phyloP scores from a whole-genome alignment of 1,284 basidiomycete genomes.

The Phellinidium pouzarii region DNA sequence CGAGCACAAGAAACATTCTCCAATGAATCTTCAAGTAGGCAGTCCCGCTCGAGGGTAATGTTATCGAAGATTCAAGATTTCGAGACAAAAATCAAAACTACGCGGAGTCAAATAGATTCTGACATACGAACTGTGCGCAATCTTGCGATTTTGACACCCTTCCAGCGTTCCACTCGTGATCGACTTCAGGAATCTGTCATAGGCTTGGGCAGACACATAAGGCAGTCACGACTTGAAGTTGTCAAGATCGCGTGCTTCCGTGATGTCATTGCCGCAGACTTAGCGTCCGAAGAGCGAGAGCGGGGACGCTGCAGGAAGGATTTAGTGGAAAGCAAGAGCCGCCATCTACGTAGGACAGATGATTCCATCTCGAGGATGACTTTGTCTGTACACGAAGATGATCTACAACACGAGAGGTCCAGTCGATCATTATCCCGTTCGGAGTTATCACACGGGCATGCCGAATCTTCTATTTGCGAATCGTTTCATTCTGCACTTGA shows the following conservation, averaged over 20 bases:
- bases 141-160: slow-evolving; percentile 81
- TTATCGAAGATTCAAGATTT: slow-evolving; percentile 60
- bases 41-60: slow-evolving; percentile 52
- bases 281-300: slow-evolving; percentile 64
- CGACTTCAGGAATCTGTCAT: slow-evolving; percentile 60
- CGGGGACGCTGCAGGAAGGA: slow-evolving; percentile 63
- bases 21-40: slow-evolving; percentile 28
- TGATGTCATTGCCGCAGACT: slow-evolving; percentile 66
- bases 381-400: slow-evolving; percentile 35
- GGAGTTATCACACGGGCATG: slow-evolving; percentile 29
- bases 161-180: slow-evolving; percentile 77
- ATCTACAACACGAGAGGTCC: slow-evolving; percentile 22
- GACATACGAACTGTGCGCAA: slow-evolving; percentile 75
- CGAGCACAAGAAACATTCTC: slow-evolving; percentile 19
- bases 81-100: slow-evolving; percentile 48
- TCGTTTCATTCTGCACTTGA: slow-evolving; percentile 65
- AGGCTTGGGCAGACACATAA: slow-evolving; percentile 59
- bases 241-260: slow-evolving; percentile 70
- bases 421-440: slow-evolving; percentile 21
- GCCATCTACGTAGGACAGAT: slow-evolving; percentile 25
- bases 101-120: slow-evolving; percentile 61
- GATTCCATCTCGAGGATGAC: slow-evolving; percentile 35
- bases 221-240: slow-evolving; percentile 65
- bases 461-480: slow-evolving; percentile 44
- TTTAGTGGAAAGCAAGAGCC: slow-evolving; percentile 53